Percentiles rank a stretch among this genome's conserved stretches.
These are phyloP conservation scores for Marasmius tenuissimus DNA, from an alignment of 1,284 basidiomycete genomes.

Conservation along the genomic window DNA sequence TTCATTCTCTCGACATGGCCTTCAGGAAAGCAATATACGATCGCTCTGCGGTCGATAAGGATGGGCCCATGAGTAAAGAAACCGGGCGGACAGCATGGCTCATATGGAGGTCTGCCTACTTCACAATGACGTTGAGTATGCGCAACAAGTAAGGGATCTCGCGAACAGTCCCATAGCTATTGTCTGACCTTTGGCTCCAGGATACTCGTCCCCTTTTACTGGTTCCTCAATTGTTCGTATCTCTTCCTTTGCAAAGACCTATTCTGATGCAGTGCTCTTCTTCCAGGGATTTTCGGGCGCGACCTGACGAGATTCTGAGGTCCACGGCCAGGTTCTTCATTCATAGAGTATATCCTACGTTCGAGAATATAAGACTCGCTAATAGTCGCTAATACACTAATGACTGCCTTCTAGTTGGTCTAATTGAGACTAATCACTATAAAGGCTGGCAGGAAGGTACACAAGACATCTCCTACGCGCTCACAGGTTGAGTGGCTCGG, in stretches of 20 bases:
- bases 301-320: slow-evolving; percentile 75
- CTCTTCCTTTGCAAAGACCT: neutral
- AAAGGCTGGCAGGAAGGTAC: neutral
- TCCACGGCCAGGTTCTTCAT: neutral
- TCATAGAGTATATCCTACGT: neutral
- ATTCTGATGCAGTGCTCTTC: neutral
- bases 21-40: slow-evolving; percentile 78
- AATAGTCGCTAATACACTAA: too few species aligned
- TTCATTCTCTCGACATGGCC: neutral
- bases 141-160: slow-evolving; percentile 64
- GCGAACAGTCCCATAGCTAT: neutral
- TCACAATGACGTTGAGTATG: slow-evolving; percentile 74
- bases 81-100: slow-evolving; percentile 77
- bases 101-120: slow-evolving; percentile 79
- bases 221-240: slow-evolving; percentile 60
- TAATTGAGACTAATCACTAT: too few species aligned
- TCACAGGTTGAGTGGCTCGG: too few species aligned
- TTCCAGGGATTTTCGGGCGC: slow-evolving; percentile 73
- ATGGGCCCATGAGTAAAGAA: slow-evolving; percentile 53
- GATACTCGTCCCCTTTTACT: slow-evolving; percentile 72
- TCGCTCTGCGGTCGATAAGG: slow-evolving; percentile 49
- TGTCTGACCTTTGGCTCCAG: slow-evolving; percentile 29
- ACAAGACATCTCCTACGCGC: neutral
- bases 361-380: neutral
- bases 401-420: too few species aligned